A percentile compares a stretch with the other conserved stretches of the same genome.
Conservation (phyloP, 805 yeast species). For the Candida nanaspora region DNA sequence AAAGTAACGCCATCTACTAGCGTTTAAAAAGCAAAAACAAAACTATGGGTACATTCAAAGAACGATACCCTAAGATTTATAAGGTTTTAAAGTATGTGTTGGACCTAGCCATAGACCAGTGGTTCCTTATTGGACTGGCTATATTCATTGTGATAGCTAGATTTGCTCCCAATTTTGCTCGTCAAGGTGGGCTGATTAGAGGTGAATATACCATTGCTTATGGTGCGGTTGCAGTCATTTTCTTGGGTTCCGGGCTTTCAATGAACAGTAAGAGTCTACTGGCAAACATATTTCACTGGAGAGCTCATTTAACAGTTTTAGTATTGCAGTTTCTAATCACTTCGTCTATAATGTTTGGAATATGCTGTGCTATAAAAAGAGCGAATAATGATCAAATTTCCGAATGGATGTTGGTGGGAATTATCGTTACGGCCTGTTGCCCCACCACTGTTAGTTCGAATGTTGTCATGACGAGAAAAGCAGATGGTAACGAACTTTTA, state of each 20-base stretch:
- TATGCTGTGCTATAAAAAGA: conserved; percentile 56
- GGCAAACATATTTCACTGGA: conserved; percentile 65
- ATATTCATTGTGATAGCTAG: conserved; percentile 69
- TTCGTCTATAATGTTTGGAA: conserved; percentile 50
- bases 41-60: not conserved
- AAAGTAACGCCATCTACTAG: too few relatives aligned
- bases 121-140: conserved; percentile 74
- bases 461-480: conserved; percentile 84
- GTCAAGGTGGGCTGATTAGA: conserved; percentile 69
- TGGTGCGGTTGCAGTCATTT: conserved; percentile 82
- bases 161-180: conserved; percentile 75
- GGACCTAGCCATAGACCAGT: conserved; percentile 30
- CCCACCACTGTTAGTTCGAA: conserved; percentile 92
- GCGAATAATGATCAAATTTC: conserved; percentile 56
- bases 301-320: conserved; percentile 72
- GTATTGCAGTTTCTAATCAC: conserved; percentile 59
- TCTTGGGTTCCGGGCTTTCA: conserved; percentile 72
- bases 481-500: conserved; percentile 70
- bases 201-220: conserved; percentile 76
- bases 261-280: conserved; percentile 60
- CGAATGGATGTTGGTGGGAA: conserved; percentile 73
- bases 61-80: not conserved
- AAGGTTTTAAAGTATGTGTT: not conserved
- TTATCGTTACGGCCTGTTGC: conserved; percentile 76
- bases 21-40: not conserved